Base-by-base conservation (phyloP, 768 basidiomycete genomes). In the Thelephora aurantiotincta region DNA sequence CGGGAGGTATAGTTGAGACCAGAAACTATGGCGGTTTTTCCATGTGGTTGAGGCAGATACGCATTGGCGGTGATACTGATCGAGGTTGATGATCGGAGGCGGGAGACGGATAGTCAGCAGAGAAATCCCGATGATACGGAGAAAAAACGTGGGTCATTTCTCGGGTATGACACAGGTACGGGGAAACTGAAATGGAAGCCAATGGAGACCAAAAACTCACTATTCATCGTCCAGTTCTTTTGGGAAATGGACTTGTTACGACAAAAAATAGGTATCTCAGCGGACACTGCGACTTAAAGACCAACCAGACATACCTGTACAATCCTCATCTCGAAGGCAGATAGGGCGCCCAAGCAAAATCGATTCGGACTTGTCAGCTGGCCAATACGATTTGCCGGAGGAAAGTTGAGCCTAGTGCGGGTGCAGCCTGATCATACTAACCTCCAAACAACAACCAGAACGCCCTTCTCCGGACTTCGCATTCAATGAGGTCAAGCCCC, bases 371-470 rank as follows among this genome's bases (percentile, higher is more conserved):
- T 90, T 90, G 61, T 93, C 91, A 52, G 87, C 87, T 87, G 58
- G 22, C 50, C 47, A 20, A 48, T 33, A 36, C 30, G 45, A 44
- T 46, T 30, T 9, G 26, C 9, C 26, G 9, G 26, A 4, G 26
- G 26, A 9, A 4, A 30, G 26, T 4, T 9, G 26, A 9, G 9
- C 9, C 26, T 30, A 30, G 9, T n/a, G n/a, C n/a, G 45, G 36
- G 14, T 23, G 35, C 26, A 41, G 14, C 44, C 11, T 45, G 46
- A 42, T 36, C 41, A 44, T 20, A 67, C 74, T 44, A 58, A 85
- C 86, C 90, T 60, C 84, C 87, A 57, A 91, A 92, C 34, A 91
- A 72, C 11, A 94, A 67, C 87, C 88, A 93, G 65, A 93, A 94
- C 26, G 77, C 76, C 48, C 91, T 71, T 47, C 90, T 74, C n/a